A percentile compares a stretch with the other conserved stretches of the same genome.
These are phyloP conservation scores for Didymella pomorum DNA, from an alignment of 2,329 filamentous ascomycete species.

Conservation along the genomic window DNA sequence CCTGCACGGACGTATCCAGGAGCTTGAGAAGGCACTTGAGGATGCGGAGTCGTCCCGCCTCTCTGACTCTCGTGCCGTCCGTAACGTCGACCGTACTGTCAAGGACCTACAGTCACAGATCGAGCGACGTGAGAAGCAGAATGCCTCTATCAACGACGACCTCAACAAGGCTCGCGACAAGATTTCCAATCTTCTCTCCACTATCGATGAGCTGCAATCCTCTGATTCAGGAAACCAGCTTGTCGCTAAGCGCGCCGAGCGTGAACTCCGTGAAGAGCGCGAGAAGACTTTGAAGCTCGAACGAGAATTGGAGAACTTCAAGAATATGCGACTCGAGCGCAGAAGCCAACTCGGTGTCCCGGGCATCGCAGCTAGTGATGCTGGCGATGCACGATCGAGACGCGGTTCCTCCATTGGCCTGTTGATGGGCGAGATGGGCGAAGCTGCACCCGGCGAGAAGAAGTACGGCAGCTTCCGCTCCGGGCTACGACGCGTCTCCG, in stretches of 20 bases:
- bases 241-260: constrained; percentile 82
- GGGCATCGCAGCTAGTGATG: constrained; percentile 52
- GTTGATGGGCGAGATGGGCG: constrained; percentile 47
- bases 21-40: constrained; percentile 91
- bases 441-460: constrained; percentile 40
- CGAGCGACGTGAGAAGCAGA: constrained; percentile 90
- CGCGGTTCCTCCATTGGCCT: constrained; percentile 55
- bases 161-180: constrained; percentile 87
- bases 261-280: constrained; percentile 86
- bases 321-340: constrained; percentile 72
- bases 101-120: constrained; percentile 93
- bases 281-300: constrained; percentile 85
- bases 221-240: constrained; percentile 85
- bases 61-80: constrained; percentile 84
- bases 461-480: constrained; percentile 45
- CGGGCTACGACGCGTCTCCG: constrained; percentile 54
- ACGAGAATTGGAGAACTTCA: constrained; percentile 85
- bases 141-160: constrained; percentile 81
- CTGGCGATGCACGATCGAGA: constrained; percentile 52
- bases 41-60: constrained; percentile 79
- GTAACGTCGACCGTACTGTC: constrained; percentile 91
- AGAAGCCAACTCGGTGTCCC: constrained; percentile 47
- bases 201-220: constrained; percentile 92
- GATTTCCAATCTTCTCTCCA: constrained; percentile 84
- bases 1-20: constrained; percentile 90